Evolutionary conservation across 768 basidiomycete species (phyloP).

Genomic region (Lentinus brumalis): DNA sequence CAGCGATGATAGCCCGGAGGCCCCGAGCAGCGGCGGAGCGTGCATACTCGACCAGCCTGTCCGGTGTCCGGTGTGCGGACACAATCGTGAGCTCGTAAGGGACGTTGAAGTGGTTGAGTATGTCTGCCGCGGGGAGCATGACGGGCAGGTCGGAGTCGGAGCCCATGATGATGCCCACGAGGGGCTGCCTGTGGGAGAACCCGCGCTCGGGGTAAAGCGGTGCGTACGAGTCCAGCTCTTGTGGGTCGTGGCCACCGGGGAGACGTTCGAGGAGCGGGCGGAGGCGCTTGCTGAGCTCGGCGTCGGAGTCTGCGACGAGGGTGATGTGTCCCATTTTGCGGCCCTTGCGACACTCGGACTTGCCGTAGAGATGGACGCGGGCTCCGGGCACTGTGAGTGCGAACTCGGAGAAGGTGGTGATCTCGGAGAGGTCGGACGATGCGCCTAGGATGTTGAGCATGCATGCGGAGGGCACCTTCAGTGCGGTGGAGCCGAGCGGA

Average conservation of each 20-base stretch:
- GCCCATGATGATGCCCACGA: constrained; percentile 97
- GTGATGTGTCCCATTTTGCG: constrained; percentile 99
- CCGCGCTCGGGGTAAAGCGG: constrained; percentile 49
- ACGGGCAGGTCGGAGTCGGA: constrained; percentile 96
- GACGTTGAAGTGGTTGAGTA: constrained; percentile 79
- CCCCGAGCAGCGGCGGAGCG: constrained; percentile 69
- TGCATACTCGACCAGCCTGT: constrained; percentile 82
- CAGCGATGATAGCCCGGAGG: constrained; percentile 81
- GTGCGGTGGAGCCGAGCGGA: constrained; percentile 84
- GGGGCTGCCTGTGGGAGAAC: constrained; percentile 65
- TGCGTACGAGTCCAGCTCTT: constrained; percentile 55
- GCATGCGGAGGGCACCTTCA: constrained; percentile 82
- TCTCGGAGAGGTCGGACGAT: constrained; percentile 63
- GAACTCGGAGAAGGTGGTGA: constrained; percentile 53
- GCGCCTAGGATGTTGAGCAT: constrained; percentile 97
- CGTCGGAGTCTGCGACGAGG: constrained; percentile 80
- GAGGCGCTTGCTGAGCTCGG: constrained; percentile 68
- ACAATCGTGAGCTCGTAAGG: constrained; percentile 96
- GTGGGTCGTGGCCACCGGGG: constrained; percentile 39
- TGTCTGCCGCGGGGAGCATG: constrained; percentile 85
- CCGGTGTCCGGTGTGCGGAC: constrained; percentile 94
- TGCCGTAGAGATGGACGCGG: constrained; percentile 91
- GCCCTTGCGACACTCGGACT: constrained; percentile 83
- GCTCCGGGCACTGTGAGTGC: constrained; percentile 77
- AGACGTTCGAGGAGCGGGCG: constrained; percentile 71